Base-by-base conservation (phyloP, 768 basidiomycete species). In the Termitomyces heimii region DNA sequence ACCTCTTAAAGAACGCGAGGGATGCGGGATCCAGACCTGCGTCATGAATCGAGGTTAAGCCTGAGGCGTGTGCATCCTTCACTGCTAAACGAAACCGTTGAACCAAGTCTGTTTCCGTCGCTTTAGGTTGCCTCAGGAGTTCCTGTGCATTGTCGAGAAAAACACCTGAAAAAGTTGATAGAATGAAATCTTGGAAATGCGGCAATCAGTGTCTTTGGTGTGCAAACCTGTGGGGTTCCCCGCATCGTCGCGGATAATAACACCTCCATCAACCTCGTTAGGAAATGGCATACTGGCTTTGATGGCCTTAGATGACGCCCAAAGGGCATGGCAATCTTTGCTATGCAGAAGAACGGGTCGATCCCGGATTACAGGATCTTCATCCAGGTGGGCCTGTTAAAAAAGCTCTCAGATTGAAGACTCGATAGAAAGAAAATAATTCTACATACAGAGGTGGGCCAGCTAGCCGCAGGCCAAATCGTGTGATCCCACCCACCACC, bases 401-500 rank as follows among this genome's bases (percentile, higher is more conserved):
- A 50, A 47, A 56, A 32, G 26, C 28, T 40, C 22, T 51, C n/a
- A 47, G 6, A 31, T 24, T 3, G 24, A 32, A 52, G 14, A 14
- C 28, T 35, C 16, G 20, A 12, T 43, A 40, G 35, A 54, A n/a
- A 40, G 1, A 37, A 45, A 13, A 10, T 57, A n/a, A n/a, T 35
- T 53, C 32, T 39, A 74, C 81, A 56, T 64, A 91, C 92, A 57
- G 84, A 79, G 44, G 80, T 82, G 7, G 92, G 92, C 78, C 86
- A 92, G 22, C 73, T 71, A 31, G 74, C 69, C 20, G 67, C 67
- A 8, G 79, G 73, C 88, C 88, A 90, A 53, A 78, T 71, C 1
- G 92, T 95, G 70, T 96, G 94, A 68, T 96, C 91, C 93, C 94
- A 96, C 1, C 94, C 94, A 67, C 88, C 83, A 2, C 92, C 92